A percentile compares a stretch with the other conserved stretches of the same genome.
Conservation (phyloP, 352 stramenopile genomes). For the Globisporangium takayamanum region DNA sequence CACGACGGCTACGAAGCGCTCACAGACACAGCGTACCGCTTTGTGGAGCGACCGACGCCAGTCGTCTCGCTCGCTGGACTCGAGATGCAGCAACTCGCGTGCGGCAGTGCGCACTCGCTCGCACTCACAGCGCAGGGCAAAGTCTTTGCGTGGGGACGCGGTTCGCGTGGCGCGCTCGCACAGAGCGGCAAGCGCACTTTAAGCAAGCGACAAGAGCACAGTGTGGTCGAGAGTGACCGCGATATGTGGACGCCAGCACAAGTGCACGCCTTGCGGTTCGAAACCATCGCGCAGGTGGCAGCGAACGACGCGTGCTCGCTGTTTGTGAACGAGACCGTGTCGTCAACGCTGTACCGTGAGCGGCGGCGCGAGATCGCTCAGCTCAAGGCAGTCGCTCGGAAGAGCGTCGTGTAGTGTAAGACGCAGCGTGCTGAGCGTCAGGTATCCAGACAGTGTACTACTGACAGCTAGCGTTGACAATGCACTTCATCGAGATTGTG, state of each 20-base stretch:
- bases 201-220: constrained; percentile 1
- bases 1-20: constrained; percentile 63
- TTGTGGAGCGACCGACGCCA: constrained; percentile 30
- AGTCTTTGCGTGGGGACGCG: constrained; percentile 61
- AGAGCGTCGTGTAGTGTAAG: constrained; percentile 10
- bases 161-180: constrained; percentile 38
- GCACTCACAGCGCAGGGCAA: constrained; percentile 38
- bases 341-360: constrained; percentile 28
- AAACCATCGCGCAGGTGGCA: constrained; percentile 35
- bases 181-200: constrained; percentile 9
- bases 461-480: background rate
- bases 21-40: constrained; percentile 60
- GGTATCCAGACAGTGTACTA: no score
- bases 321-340: constrained; percentile 44
- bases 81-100: constrained; percentile 41
- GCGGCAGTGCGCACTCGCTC: constrained; percentile 45
- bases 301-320: constrained; percentile 55
- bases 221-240: background rate
- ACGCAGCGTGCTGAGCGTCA: no score
- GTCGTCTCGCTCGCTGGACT: constrained; percentile 39
- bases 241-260: constrained; percentile 40
- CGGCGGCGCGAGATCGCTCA: constrained; percentile 42
- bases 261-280: constrained; percentile 43
- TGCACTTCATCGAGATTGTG: constrained; percentile 14
- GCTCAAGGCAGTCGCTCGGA: constrained; percentile 23